These are phyloP conservation scores for Amoeboradix gromovi DNA, from an alignment of 371 early-diverging fungal species.

Conservation along the genomic window DNA sequence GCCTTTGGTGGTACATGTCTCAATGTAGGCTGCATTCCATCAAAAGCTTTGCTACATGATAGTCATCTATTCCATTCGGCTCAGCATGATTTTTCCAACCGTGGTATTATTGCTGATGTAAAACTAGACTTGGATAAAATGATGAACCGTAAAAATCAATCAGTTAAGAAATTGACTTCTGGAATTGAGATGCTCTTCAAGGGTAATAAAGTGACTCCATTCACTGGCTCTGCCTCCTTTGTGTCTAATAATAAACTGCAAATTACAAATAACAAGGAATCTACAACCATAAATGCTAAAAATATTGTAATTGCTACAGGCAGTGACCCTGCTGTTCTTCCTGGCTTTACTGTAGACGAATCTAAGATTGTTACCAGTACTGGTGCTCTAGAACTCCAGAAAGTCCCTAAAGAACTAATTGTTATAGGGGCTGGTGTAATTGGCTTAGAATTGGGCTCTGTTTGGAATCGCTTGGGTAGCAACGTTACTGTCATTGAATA, in stretches of 20 bases:
- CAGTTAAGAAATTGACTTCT: slow-evolving; percentile 56
- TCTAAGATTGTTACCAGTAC: slow-evolving; percentile 83
- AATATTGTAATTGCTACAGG: slow-evolving; percentile 91
- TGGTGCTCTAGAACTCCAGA: slow-evolving; percentile 65
- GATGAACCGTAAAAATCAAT: slow-evolving; percentile 67
- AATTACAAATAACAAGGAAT: slow-evolving; percentile 51
- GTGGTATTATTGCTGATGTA: slow-evolving; percentile 67
- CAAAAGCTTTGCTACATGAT: slow-evolving; percentile 90
- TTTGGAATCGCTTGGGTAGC: slow-evolving; percentile 79
- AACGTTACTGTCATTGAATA: slow-evolving; percentile 89
- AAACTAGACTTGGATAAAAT: slow-evolving; percentile 52
- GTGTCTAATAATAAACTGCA: slow-evolving; percentile 38
- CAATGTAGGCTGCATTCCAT: slow-evolving; percentile 95
- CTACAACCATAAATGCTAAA: slow-evolving; percentile 43
- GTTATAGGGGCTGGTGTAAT: slow-evolving; percentile 96
- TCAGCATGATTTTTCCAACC: slow-evolving; percentile 55
- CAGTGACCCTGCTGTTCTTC: slow-evolving; percentile 70
- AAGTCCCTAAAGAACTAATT: slow-evolving; percentile 85
- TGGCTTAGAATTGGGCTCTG: slow-evolving; percentile 83
- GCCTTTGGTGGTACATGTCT: slow-evolving; percentile 88
- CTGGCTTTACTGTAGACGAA: slow-evolving; percentile 74
- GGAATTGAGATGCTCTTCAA: slow-evolving; percentile 84
- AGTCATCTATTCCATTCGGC: slow-evolving; percentile 83
- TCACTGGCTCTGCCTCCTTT: slow-evolving; percentile 66
- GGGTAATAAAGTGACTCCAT: slow-evolving; percentile 71